Evolutionary conservation across 371 early-diverging fungal species (phyloP).

Genomic region (Catenaria anguillulae): DNA sequence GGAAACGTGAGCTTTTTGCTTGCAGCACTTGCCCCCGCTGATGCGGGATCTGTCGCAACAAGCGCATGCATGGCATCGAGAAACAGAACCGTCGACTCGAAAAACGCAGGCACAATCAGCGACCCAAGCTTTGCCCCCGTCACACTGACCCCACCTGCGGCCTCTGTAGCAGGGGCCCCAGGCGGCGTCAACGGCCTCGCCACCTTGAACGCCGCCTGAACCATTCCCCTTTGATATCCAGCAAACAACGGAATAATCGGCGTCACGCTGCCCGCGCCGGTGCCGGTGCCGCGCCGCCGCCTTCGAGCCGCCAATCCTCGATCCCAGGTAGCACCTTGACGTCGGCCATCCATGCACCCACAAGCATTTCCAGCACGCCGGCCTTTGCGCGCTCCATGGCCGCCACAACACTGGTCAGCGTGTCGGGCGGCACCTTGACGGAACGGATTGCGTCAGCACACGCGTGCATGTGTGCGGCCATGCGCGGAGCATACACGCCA

Average conservation of each 20-base stretch:
- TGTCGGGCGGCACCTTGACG: conserved; percentile 36
- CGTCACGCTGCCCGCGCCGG: conserved; percentile 11
- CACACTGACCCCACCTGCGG: too few species aligned
- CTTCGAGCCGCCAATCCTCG: conserved; percentile 68
- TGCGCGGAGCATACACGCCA: conserved; percentile 36
- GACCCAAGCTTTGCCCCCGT: conserved; percentile 4
- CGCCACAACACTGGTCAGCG: conserved; percentile 33
- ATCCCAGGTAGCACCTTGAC: conserved; percentile 9
- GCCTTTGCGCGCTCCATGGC: conserved; percentile 36
- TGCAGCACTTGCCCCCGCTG: conserved; percentile 27
- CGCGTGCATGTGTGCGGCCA: conserved; percentile 34
- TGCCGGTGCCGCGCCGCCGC: too few species aligned
- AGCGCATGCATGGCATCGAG: not conserved
- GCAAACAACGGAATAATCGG: not conserved
- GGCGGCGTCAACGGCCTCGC: not conserved
- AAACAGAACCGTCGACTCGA: not conserved
- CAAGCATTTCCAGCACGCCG: conserved; percentile 38
- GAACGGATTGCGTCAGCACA: conserved; percentile 42
- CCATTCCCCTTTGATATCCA: not conserved
- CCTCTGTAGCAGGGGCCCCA: conserved; percentile 3
- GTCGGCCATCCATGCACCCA: conserved; percentile 31
- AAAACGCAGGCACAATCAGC: not conserved
- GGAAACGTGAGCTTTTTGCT: conserved; percentile 21
- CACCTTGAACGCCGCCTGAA: not conserved
- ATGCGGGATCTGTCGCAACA: conserved; percentile 14